phyloP scores from a whole-genome alignment of 176 grass and related monocot genomes.

The Cenchrus fungigraminus region DNA sequence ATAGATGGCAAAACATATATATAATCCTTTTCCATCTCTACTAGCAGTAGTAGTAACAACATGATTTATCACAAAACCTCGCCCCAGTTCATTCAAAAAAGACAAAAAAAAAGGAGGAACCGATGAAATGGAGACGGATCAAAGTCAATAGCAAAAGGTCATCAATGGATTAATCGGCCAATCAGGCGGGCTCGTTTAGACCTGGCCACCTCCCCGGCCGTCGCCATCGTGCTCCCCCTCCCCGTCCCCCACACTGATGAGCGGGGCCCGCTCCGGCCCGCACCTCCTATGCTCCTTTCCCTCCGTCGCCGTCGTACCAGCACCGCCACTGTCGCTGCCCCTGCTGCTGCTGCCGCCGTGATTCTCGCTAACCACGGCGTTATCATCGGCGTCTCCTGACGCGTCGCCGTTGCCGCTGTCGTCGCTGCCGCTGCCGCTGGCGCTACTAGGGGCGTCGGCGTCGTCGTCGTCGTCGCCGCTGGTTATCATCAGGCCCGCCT shows the following conservation, averaged over 20 bases:
- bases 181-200: slow-evolving; percentile 4
- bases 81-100: not conserved
- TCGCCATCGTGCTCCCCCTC: slow-evolving; percentile 52
- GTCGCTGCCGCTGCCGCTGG: not conserved
- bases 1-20: slow-evolving; percentile 19
- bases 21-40: slow-evolving; percentile 15
- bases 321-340: not conserved
- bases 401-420: not conserved
- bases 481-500: slow-evolving; percentile 48
- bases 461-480: not conserved
- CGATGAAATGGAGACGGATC: slow-evolving; percentile 38
- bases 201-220: slow-evolving; percentile 46
- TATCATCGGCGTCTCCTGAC: slow-evolving; percentile 9
- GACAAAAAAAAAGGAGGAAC: not conserved
- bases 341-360: not conserved
- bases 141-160: slow-evolving; percentile 43
- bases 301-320: slow-evolving; percentile 45
- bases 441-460: too few relatives aligned
- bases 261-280: slow-evolving; percentile 38
- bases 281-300: slow-evolving; percentile 31
- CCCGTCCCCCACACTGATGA: slow-evolving; percentile 50
- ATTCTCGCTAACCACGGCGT: slow-evolving; percentile 30
- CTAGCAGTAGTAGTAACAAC: not conserved
- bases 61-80: slow-evolving; percentile 33
- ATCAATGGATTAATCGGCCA: slow-evolving; percentile 24